A percentile compares a stretch with the other conserved stretches of the same genome.
Evolutionary conservation across 768 basidiomycete species (phyloP).

Genomic region (Tulasnella sp.): DNA sequence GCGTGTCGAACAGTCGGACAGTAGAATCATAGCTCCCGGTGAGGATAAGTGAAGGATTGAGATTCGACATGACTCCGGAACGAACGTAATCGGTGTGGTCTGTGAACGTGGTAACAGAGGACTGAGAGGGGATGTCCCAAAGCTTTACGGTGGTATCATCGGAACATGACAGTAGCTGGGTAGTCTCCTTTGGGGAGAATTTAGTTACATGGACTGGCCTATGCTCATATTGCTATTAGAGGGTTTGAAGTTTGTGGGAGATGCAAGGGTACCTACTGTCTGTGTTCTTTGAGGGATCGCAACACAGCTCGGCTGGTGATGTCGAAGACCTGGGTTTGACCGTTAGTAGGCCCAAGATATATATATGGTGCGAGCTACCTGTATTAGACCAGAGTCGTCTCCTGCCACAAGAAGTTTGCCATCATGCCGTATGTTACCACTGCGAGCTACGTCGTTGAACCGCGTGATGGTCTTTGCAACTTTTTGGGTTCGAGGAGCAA

Average conservation of each 20-base stretch:
- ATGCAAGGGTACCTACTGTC: constrained; percentile 54
- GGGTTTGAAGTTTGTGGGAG: neutral
- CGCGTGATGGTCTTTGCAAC: constrained; percentile 93
- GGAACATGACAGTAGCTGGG: constrained; percentile 88
- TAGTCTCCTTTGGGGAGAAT: constrained; percentile 77
- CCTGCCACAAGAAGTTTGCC: constrained; percentile 94
- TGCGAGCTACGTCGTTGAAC: constrained; percentile 93
- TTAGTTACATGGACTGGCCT: constrained; percentile 88
- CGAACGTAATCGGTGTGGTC: constrained; percentile 96
- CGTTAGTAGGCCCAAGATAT: neutral
- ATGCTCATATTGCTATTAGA: neutral
- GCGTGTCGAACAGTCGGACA: constrained; percentile 78
- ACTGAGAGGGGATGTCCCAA: constrained; percentile 93
- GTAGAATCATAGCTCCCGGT: constrained; percentile 96
- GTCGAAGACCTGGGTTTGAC: constrained; percentile 69
- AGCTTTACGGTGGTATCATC: constrained; percentile 92
- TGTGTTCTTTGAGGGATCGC: constrained; percentile 86
- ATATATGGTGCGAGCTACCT: constrained; percentile 42
- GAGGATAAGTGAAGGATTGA: constrained; percentile 77
- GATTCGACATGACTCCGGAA: constrained; percentile 78
- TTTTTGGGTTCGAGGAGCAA: constrained; percentile 93
- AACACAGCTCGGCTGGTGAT: constrained; percentile 89
- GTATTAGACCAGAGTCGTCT: constrained; percentile 87
- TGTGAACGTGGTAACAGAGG: constrained; percentile 69
- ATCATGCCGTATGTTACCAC: constrained; percentile 83